These are phyloP conservation scores for Nevesoporus exiguus DNA, from an alignment of 768 basidiomycete species.

Conservation along the genomic window DNA sequence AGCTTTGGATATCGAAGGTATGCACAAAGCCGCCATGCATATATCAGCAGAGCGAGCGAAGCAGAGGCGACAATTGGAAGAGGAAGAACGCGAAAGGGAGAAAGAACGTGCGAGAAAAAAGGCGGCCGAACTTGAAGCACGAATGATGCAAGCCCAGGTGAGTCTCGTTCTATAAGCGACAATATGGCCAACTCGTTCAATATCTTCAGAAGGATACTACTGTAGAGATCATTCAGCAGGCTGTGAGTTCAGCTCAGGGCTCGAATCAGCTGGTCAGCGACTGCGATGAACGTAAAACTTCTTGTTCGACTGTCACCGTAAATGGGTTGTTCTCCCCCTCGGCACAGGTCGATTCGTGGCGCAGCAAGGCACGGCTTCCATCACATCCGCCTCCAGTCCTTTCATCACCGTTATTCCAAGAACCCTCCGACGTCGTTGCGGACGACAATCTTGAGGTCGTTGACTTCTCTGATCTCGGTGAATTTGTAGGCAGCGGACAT, in stretches of 20 bases:
- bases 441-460: conserved; percentile 74
- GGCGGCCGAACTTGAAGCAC: conserved; percentile 71
- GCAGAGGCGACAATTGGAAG: conserved; percentile 75
- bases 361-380: conserved; percentile 41
- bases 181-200: conserved; percentile 5
- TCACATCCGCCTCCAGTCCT: conserved; percentile 31
- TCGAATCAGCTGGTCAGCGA: conserved; percentile 3
- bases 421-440: conserved; percentile 39
- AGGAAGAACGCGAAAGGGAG: conserved; percentile 76
- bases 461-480: conserved; percentile 74
- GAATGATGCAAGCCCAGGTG: conserved; percentile 42
- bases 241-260: conserved; percentile 31
- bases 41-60: conserved; percentile 80
- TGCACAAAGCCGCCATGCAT: conserved; percentile 78
- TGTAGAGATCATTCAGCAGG: conserved; percentile 46
- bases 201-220: conserved; percentile 36
- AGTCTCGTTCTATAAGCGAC: conserved; percentile 10
- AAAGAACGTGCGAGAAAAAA: conserved; percentile 79
- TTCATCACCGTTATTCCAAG: conserved; percentile 34
- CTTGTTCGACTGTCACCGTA: conserved; percentile 4
- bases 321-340: conserved; percentile 29
- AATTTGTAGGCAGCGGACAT: conserved; percentile 51
- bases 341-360: conserved; percentile 60
- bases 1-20: conserved; percentile 54
- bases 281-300: conserved; percentile 2